Conservation (phyloP, 345 rosid genomes). For the Litchi chinensis region DNA sequence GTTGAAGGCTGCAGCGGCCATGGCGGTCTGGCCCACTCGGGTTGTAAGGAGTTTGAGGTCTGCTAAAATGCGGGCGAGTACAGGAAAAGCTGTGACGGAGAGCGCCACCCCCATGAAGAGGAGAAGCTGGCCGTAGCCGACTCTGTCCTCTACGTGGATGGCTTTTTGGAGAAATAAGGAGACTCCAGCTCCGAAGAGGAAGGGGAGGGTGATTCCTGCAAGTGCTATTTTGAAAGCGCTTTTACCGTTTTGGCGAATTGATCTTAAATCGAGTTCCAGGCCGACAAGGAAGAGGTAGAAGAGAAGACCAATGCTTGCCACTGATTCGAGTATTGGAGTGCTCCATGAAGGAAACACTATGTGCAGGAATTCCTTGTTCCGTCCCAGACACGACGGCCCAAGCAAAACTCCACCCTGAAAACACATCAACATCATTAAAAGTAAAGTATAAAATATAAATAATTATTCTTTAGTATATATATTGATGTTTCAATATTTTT, state of each 20-base stretch:
- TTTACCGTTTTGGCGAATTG: constrained; percentile 42
- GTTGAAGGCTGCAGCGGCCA: constrained; percentile 57
- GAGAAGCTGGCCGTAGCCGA: constrained; percentile 21
- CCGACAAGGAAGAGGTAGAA: constrained; percentile 69
- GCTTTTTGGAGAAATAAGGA: constrained; percentile 43
- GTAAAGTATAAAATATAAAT: too few relatives aligned
- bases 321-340: constrained; percentile 52
- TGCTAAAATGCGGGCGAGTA: constrained; percentile 55
- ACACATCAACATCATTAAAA: neutral
- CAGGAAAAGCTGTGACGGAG: constrained; percentile 59
- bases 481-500: too few relatives aligned
- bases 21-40: constrained; percentile 50
- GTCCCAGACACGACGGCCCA: constrained; percentile 61
- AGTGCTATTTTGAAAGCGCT: constrained; percentile 49
- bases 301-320: constrained; percentile 61
- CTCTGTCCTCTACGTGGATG: constrained; percentile 34
- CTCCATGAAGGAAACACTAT: constrained; percentile 55
- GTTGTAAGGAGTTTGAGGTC: constrained; percentile 59
- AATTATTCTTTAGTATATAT: too few relatives aligned
- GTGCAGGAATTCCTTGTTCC: constrained; percentile 43
- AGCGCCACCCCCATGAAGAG: constrained; percentile 56
- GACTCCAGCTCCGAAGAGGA: constrained; percentile 46
- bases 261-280: constrained; percentile 56
- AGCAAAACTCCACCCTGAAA: constrained; percentile 57
- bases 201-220: constrained; percentile 62